A percentile compares a stretch with the other conserved stretches of the same genome.
phyloP scores from a whole-genome alignment of 78 protist genomes.

The Dictyostelium intermedium region DNA sequence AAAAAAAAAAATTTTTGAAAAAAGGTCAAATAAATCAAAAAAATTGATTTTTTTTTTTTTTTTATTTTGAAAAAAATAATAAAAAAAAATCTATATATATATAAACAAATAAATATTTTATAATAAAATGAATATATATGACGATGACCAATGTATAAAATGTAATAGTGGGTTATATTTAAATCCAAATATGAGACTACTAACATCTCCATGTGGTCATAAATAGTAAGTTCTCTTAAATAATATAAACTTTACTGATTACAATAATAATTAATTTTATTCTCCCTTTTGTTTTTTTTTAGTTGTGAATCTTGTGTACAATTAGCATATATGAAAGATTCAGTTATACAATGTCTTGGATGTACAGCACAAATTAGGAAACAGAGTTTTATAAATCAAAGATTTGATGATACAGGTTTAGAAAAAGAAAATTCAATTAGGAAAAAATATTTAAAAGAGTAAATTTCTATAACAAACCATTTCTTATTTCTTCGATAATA shows the following conservation, averaged over 20 bases:
- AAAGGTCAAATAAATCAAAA: background rate
- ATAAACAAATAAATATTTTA: background rate
- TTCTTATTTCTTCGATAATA: too few relatives aligned
- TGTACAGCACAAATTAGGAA: conserved; percentile 45
- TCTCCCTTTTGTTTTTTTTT: background rate
- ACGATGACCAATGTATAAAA: conserved; percentile 48
- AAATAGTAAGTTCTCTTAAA: conserved; percentile 28
- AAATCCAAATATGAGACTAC: conserved; percentile 31
- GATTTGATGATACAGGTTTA: conserved; percentile 42
- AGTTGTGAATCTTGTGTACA: conserved; percentile 74
- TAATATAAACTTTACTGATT: background rate
- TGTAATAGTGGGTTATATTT: conserved; percentile 29
- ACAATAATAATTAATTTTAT: background rate
- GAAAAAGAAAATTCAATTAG: conserved; percentile 58
- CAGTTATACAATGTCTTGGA: conserved; percentile 6
- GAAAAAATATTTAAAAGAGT: conserved; percentile 27
- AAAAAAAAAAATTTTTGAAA: background rate
- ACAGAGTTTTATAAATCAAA: conserved; percentile 30
- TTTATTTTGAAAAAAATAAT: background rate
- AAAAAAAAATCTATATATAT: too few relatives aligned
- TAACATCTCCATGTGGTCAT: conserved; percentile 73
- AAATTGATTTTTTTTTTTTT: background rate
- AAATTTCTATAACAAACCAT: too few relatives aligned
- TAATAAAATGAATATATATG: background rate
- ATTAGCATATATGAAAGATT: conserved; percentile 37